These are phyloP conservation scores for Diplocarpon rosae DNA, from an alignment of 2,329 filamentous ascomycete genomes.

Conservation along the genomic window DNA sequence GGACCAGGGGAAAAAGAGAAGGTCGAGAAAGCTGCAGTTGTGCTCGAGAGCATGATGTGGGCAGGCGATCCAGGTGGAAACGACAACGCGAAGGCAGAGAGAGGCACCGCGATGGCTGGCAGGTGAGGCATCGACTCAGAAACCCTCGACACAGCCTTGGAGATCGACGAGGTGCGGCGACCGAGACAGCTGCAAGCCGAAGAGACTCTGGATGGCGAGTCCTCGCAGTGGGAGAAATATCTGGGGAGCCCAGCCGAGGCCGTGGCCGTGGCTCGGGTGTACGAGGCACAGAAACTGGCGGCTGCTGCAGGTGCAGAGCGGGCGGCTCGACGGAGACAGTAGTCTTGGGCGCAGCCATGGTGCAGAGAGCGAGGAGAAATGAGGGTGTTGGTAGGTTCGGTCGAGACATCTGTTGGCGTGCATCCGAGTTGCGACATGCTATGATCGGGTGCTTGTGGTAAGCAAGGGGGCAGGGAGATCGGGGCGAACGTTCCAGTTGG, in stretches of 20 bases:
- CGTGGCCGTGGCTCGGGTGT: not conserved
- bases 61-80: not conserved
- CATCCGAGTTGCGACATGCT: too few relatives aligned
- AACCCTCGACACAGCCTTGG: not conserved
- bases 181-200: constrained; percentile 1
- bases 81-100: not conserved
- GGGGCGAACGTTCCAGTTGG: too few relatives aligned
- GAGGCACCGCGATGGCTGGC: not conserved
- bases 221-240: not conserved
- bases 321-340: not conserved
- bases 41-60: not conserved
- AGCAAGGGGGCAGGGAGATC: too few relatives aligned
- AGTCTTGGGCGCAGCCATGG: not conserved
- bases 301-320: not conserved
- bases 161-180: not conserved
- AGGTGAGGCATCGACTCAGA: too few relatives aligned
- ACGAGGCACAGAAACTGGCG: not conserved
- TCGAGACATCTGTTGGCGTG: not conserved
- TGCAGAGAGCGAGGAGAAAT: not conserved
- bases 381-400: not conserved
- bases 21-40: not conserved
- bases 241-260: not conserved
- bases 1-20: not conserved
- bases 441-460: too few relatives aligned
- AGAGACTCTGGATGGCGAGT: not conserved